Evolutionary conservation across 2,329 filamentous ascomycete genomes (phyloP).

Genomic region (Penicillium sp.): DNA sequence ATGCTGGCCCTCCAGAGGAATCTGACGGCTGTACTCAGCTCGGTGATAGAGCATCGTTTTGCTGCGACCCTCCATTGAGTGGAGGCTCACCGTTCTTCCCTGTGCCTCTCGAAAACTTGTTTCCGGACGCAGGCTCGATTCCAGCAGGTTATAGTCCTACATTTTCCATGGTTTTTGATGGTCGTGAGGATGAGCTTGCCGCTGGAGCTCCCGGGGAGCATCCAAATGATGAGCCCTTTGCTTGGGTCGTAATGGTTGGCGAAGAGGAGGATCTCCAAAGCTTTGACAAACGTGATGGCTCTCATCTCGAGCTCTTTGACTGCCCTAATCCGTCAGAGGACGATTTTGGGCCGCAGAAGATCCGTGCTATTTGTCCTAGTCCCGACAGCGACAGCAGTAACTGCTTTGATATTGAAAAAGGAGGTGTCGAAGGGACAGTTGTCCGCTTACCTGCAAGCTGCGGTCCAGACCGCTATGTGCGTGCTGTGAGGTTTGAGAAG

Average conservation of each 20-base stretch:
- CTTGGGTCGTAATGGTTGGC: neutral
- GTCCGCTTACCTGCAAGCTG: neutral
- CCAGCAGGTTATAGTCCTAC: neutral
- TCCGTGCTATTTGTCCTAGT: neutral
- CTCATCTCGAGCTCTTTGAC: neutral
- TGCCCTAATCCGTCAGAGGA: neutral
- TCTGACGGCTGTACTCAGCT: neutral
- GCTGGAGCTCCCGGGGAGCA: neutral
- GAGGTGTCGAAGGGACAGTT: conserved; percentile 4
- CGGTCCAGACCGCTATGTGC: neutral
- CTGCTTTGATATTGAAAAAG: neutral
- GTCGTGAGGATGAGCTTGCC: neutral
- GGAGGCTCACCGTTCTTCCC: neutral
- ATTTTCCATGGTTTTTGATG: neutral
- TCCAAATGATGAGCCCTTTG: neutral
- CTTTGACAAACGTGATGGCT: conserved; percentile 4
- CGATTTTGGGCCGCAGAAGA: neutral
- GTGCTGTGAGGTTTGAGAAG: neutral
- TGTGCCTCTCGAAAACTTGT: conserved; percentile 1
- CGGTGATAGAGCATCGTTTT: neutral
- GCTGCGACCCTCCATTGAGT: neutral
- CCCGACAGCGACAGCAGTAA: neutral
- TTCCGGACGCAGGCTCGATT: neutral
- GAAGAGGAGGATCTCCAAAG: neutral
- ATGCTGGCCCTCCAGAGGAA: neutral